These are phyloP conservation scores for Blastobotrys petasosporus DNA, from an alignment of 1,139 yeast genomes.

Conservation along the genomic window DNA sequence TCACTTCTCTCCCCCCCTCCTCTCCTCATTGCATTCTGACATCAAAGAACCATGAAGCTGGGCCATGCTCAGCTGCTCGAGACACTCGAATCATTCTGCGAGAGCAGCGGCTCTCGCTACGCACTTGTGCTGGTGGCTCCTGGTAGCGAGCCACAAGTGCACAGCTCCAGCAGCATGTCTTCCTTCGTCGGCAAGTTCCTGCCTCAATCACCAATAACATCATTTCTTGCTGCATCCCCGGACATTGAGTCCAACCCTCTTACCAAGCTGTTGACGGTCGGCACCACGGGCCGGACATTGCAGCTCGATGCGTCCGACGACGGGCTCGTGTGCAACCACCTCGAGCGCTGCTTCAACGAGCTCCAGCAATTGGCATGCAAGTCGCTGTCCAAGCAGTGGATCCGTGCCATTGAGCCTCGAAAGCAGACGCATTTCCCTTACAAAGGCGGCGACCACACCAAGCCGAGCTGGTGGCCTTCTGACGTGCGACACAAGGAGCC, in stretches of 20 bases:
- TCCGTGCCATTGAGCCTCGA: slow-evolving; percentile 56
- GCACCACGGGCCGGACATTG: background rate
- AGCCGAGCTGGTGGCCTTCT: slow-evolving; percentile 70
- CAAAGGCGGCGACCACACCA: slow-evolving; percentile 43
- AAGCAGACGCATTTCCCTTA: slow-evolving; percentile 64
- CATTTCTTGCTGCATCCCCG: background rate
- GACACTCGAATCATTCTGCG: background rate
- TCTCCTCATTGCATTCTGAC: too few species aligned
- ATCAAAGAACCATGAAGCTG: too few species aligned
- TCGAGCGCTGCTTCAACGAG: slow-evolving; percentile 15
- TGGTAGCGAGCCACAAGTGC: slow-evolving; percentile 4
- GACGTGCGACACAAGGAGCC: slow-evolving; percentile 61
- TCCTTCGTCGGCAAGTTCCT: slow-evolving; percentile 15
- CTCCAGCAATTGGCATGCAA: slow-evolving; percentile 57
- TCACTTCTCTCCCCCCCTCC: too few species aligned
- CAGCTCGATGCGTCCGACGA: background rate
- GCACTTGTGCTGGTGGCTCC: background rate
- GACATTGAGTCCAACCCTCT: background rate
- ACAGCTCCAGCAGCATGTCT: slow-evolving; percentile 14
- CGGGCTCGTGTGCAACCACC: background rate
- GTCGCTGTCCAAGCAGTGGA: slow-evolving; percentile 61
- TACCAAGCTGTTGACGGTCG: slow-evolving; percentile 3
- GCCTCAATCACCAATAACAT: slow-evolving; percentile 10
- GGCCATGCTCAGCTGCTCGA: too few species aligned
- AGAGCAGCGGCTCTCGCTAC: background rate